Conservation (phyloP, 192 early-diverging fungal species). For the Entrophospora sp. region DNA sequence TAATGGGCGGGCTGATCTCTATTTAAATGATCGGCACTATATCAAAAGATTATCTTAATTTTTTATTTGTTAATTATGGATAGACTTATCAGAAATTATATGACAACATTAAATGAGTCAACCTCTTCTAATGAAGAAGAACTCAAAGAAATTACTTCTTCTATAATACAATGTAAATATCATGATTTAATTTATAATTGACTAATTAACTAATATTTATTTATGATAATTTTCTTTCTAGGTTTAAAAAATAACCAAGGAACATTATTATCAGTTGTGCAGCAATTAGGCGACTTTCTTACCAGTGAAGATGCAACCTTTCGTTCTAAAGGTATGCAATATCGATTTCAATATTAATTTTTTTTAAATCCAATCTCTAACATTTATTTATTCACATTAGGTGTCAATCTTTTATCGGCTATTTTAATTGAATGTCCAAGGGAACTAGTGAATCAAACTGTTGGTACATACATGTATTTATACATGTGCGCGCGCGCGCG, state of each 20-base stretch:
- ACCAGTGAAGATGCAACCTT: constrained; percentile 77
- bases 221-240: neutral
- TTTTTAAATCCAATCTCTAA: neutral
- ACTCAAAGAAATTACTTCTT: neutral
- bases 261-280: constrained; percentile 69
- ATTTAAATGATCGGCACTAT: too few species aligned
- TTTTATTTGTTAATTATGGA: constrained; percentile 2
- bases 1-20: too few species aligned
- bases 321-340: constrained; percentile 66
- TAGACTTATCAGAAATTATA: constrained; percentile 15
- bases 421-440: constrained; percentile 43
- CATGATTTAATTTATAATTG: neutral
- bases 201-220: too few species aligned
- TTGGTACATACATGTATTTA: constrained; percentile 29
- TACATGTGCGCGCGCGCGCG: neutral
- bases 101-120: constrained; percentile 4
- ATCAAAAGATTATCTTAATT: too few species aligned
- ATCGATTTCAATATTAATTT: neutral
- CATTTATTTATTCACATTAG: constrained; percentile 24
- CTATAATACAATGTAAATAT: neutral
- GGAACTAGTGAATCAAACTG: constrained; percentile 40
- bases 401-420: constrained; percentile 54
- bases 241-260: constrained; percentile 40
- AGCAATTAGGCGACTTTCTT: constrained; percentile 64
- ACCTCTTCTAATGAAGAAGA: neutral